phyloP scores from a whole-genome alignment of 2,329 filamentous ascomycete genomes.

The Periconia sp. region DNA sequence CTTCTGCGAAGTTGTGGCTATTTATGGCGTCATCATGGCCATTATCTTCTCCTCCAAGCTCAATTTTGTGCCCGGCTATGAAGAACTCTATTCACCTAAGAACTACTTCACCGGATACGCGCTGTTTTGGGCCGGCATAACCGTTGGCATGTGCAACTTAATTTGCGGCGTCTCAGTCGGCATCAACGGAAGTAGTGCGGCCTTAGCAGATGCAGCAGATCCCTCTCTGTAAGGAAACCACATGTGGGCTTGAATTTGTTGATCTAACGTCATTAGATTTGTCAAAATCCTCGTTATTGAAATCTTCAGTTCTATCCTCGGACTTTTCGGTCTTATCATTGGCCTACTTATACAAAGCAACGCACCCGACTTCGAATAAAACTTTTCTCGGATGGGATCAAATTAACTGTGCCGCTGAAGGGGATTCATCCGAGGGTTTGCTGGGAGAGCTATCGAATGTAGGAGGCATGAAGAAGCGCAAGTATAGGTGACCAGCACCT shows the following conservation, averaged over 20 bases:
- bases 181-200: constrained; percentile 97
- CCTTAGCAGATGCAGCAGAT: constrained; percentile 93
- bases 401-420: too few species aligned
- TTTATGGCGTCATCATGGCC: constrained; percentile 99
- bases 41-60: constrained; percentile 97
- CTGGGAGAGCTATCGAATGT: constrained; percentile 3
- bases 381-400: background rate
- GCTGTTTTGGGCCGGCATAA: constrained; percentile 93
- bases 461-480: constrained; percentile 14
- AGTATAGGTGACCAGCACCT: constrained; percentile 15
- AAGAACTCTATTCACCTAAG: constrained; percentile 72
- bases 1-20: constrained; percentile 99
- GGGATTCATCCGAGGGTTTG: too few species aligned
- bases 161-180: constrained; percentile 96
- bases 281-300: constrained; percentile 99
- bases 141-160: constrained; percentile 94
- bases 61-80: constrained; percentile 67
- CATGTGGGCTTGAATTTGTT: background rate
- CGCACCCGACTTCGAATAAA: constrained; percentile 71
- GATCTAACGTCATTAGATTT: constrained; percentile 65
- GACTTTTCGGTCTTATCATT: constrained; percentile 94
- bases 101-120: constrained; percentile 96
- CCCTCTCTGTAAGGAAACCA: constrained; percentile 73
- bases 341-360: constrained; percentile 87
- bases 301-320: constrained; percentile 97